Evolutionary conservation across 2,329 filamentous ascomycete species (phyloP), one percentile per base, ranked within the genome.

Genomic region (Sordariomycetes sp.): DNA sequence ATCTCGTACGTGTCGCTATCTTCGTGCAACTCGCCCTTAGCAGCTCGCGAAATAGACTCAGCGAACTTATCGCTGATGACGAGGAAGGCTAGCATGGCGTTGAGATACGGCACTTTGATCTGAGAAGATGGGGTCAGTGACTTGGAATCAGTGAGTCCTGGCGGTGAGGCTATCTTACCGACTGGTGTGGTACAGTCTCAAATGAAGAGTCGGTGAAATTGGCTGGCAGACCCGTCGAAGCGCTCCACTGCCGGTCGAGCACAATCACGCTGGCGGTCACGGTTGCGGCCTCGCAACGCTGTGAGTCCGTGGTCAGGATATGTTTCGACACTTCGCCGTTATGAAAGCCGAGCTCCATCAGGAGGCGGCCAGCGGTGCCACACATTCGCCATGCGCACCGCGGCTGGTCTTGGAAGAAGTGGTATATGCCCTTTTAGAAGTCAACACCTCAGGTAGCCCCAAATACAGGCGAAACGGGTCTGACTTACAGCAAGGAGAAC

Each of bases 301-400:
- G 29, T 8, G 21, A 34, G 6, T 35, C 32, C 10, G 41, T 33
- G 9, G 32, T 20, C 3, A 38, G 16, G 2, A 40, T 33, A 10
- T 51, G 45, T 9, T 43, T 39, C 1, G 41, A 42, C 2, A 50
- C 44, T 1, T 49, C 46, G 11, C 43, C 36, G n/a, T 42, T 48
- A n/a, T 51, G 48, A 2, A 50, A 38, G 1, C 48, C 48, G 4
- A 51, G 46, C 19, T 51, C 48, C 45, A 51, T 46, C 7, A 48
- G 9, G 32, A 49, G 47, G 3, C 44, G 41, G 2, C 48, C 48
- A 6, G 47, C 48, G 3, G 44, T 37, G 0, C 48, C 48, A 2
- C 47, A 51, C 48, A 51, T 50, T 3, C 48, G 42, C 47, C 46
- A 49, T 3, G 48, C 47, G 12, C 39, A 44, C 1, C 44, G 46